Evolutionary conservation across 2,329 filamentous ascomycete species (phyloP), one percentile per base, ranked within the genome.

Genomic region (Aureobasidium sp.): DNA sequence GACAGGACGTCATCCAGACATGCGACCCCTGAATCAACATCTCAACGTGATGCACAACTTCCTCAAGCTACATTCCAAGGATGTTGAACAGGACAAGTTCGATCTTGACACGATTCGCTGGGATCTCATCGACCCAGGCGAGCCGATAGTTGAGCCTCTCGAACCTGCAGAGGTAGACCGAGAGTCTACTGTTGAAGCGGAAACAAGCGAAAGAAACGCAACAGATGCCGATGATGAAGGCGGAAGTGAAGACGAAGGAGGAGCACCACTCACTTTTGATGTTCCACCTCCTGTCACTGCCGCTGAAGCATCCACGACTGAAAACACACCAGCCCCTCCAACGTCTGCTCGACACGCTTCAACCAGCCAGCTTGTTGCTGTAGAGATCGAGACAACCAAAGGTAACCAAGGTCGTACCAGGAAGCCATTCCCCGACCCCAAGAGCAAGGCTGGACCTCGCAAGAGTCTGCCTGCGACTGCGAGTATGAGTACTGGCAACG

Each of bases 41-140:
- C 72, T 87, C 33, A 66, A 67, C 46, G 57, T 57, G 5, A 69
- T 62, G 74, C 79, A 60, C 66, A 74, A 35, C 68, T 83, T 72
- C 15, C 65, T 74, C 1, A 68, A 67, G 38, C 64, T 69, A 59
- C 69, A 70, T 55, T 67, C 69, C 27, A 69, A 70, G 10, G 25
- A 40, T 23, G 72, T 84, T 5, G 74, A 78, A 45, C 68, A 70
- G 10, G 62, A 65, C 51, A 69, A 70, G 10, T 75, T 78, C 6
- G 82, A 86, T 67, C 70, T 86, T 13, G 77, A 74, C 33, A 85
- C 82, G 0, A 78, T 87, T 51, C 75, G 78, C 59, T 86, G 84
- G 84, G 81, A 85, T 67, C 63, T 84, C 3, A 77, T 86, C 23
- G 84, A 86, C 67, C 81, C 81, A 23, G 80, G 78, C 38, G 74